These are phyloP conservation scores for Candida insectorum DNA, from an alignment of 805 yeast species.

Conservation along the genomic window DNA sequence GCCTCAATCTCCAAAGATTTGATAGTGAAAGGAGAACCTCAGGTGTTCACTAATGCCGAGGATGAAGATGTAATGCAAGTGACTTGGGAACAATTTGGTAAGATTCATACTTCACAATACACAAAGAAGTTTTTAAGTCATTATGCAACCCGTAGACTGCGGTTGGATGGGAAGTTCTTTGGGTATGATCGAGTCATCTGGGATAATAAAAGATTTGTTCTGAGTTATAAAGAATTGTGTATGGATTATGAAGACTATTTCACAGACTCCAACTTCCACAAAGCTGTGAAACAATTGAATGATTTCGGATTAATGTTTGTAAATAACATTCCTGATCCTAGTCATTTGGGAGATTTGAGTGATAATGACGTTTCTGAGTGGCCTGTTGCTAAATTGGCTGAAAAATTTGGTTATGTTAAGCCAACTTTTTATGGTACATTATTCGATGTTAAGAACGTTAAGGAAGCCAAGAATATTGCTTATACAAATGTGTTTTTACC, in stretches of 20 bases:
- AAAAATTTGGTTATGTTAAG: slow-evolving; percentile 63
- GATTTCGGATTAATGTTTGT: slow-evolving; percentile 56
- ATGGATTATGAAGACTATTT: slow-evolving; percentile 41
- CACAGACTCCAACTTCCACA: slow-evolving; percentile 27
- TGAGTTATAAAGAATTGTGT: slow-evolving; percentile 14
- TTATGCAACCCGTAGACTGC: slow-evolving; percentile 30
- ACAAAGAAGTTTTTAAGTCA: slow-evolving; percentile 44
- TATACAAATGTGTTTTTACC: slow-evolving; percentile 64
- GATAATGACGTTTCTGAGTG: slow-evolving; percentile 38
- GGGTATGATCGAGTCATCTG: slow-evolving; percentile 35
- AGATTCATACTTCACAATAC: slow-evolving; percentile 30
- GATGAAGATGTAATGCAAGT: slow-evolving; percentile 34
- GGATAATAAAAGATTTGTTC: slow-evolving; percentile 28
- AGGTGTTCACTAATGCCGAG: slow-evolving; percentile 20
- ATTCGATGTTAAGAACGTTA: slow-evolving; percentile 58
- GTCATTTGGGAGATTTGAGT: slow-evolving; percentile 23
- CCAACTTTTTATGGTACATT: slow-evolving; percentile 69
- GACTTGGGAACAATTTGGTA: slow-evolving; percentile 29
- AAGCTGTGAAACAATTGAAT: slow-evolving; percentile 46
- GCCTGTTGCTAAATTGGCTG: slow-evolving; percentile 41
- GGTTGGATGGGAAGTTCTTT: slow-evolving; percentile 35
- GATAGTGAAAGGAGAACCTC: slow-evolving; percentile 32
- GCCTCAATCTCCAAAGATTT: slow-evolving; percentile 40
- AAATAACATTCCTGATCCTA: slow-evolving; percentile 47
- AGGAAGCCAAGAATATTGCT: slow-evolving; percentile 62